These are phyloP conservation scores for Yamadazyma buinensis DNA, from an alignment of 1,139 yeast species.

Conservation along the genomic window DNA sequence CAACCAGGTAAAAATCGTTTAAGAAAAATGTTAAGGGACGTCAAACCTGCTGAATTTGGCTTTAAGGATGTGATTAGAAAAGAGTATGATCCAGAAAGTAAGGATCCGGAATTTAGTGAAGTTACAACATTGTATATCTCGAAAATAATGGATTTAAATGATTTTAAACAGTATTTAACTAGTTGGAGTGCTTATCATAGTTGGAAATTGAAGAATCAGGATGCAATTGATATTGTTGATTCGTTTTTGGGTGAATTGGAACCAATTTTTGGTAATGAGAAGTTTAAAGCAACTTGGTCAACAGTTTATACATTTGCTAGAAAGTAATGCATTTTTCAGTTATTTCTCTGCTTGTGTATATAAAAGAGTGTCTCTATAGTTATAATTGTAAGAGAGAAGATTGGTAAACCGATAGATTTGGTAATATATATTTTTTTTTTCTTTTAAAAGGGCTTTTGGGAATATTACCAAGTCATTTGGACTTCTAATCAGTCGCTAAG, in stretches of 20 bases:
- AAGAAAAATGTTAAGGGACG: slow-evolving; percentile 40
- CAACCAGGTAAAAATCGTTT: slow-evolving; percentile 65
- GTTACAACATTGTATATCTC: slow-evolving; percentile 35
- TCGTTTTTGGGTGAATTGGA: slow-evolving; percentile 42
- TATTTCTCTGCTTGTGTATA: too few relatives aligned
- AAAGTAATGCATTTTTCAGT: slow-evolving; percentile 10
- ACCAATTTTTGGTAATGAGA: slow-evolving; percentile 34
- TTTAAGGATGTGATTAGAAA: slow-evolving; percentile 39
- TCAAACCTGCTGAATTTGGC: slow-evolving; percentile 34
- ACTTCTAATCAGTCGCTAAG: slow-evolving; percentile 2
- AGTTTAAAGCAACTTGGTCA: slow-evolving; percentile 53
- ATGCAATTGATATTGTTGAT: slow-evolving; percentile 35
- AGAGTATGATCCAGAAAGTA: slow-evolving; percentile 29
- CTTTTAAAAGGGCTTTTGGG: too few relatives aligned
- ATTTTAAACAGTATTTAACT: slow-evolving; percentile 46
- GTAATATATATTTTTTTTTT: too few relatives aligned
- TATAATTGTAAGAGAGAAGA: too few relatives aligned
- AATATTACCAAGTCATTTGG: too few relatives aligned
- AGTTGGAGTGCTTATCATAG: slow-evolving; percentile 72
- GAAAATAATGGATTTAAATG: slow-evolving; percentile 38
- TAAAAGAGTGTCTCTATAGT: too few relatives aligned
- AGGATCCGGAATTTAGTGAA: slow-evolving; percentile 2
- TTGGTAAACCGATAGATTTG: too few relatives aligned
- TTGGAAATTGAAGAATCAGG: slow-evolving; percentile 46
- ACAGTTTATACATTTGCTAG: slow-evolving; percentile 50